A percentile compares a stretch with the other conserved stretches of the same genome.
Conservation (phyloP, 169 alveolate genomes). For the Cryptosporidium tyzzeri region DNA sequence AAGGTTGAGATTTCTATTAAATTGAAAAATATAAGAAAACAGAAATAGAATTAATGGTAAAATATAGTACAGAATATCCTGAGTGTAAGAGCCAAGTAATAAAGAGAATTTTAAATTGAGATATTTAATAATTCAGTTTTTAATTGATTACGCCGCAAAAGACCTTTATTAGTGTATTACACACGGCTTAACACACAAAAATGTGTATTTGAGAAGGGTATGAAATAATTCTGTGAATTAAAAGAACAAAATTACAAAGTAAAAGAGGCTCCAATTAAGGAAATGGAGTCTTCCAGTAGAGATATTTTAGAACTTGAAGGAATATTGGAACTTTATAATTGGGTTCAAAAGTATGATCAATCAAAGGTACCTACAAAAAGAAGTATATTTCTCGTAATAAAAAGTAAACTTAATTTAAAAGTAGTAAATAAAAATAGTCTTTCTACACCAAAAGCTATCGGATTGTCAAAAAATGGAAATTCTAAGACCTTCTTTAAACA, state of each 20-base stretch:
- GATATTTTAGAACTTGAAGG: slow-evolving; percentile 35
- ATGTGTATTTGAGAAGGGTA: not conserved
- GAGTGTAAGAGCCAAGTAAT: not conserved
- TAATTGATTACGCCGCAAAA: not conserved
- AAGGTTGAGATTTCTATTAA: too few species aligned
- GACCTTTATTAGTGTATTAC: slow-evolving; percentile 49
- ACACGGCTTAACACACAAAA: slow-evolving; percentile 63
- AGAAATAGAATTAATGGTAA: not conserved
- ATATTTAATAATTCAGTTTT: not conserved
- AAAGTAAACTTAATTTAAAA: slow-evolving; percentile 24
- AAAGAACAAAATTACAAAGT: not conserved
- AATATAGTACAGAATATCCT: not conserved
- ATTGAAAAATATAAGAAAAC: too few species aligned
- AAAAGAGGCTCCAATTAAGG: not conserved
- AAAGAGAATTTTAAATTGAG: not conserved
- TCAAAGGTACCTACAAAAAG: slow-evolving; percentile 41
- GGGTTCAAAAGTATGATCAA: slow-evolving; percentile 48
- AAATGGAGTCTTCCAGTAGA: slow-evolving; percentile 4
- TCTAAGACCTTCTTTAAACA: not conserved
- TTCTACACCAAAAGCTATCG: slow-evolving; percentile 8
- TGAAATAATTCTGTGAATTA: not conserved
- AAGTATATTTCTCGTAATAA: slow-evolving; percentile 7
- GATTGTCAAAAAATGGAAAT: not conserved
- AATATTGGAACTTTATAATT: slow-evolving; percentile 34
- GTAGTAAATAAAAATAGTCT: not conserved